Evolutionary conservation across 768 basidiomycete species (phyloP), one percentile per base, ranked within the genome.

Genomic region (Lenzites betulinus): DNA sequence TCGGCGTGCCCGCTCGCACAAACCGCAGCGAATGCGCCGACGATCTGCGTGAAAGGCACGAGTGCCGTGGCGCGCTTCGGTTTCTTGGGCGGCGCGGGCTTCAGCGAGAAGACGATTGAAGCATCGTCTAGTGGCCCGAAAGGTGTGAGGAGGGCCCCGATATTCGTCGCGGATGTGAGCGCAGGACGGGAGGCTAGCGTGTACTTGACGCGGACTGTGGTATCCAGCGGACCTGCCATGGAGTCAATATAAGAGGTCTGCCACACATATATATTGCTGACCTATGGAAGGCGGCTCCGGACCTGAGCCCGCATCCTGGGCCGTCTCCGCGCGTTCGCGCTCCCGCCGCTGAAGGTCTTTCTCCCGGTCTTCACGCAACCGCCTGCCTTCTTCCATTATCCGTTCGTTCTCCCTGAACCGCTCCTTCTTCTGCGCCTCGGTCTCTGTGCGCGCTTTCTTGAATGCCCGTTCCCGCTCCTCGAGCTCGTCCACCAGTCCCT

Each of bases 391-490:
- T 44, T 90, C 89, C 71, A 88, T 90, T 52, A 93, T 85, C 41
- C 77, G 79, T 69, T 90, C 90, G 2, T 85, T 86, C 69, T 89
- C 85, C 7, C 81, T 77, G 74, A 81, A 82, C 54, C 78, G 73
- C 46, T 76, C 78, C 3, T 74, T 75, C 68, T 84, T 82, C 63
- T 87, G 83, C 63, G 82, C 78, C 60, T 83, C 79, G 64, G 84
- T 83, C n/a, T 86, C 88, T 51, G 80, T 64, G 51, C 81, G 81
- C 1, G 84, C 78, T 69, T 88, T 90, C 78, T 92, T 93, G 74
- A 88, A 85, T 20, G 81, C 88, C 9, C 83, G 80, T 65, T 94
- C 92, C 35, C 88, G 79, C 66, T 85, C 87, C 70, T 94, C 92
- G 15, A 93, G 79, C 67, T 92, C 92, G 33, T 89, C 86, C 22